Evolutionary conservation across 768 basidiomycete species (phyloP), one percentile per base, ranked within the genome.

Genomic region (Lactarius hatsudake): DNA sequence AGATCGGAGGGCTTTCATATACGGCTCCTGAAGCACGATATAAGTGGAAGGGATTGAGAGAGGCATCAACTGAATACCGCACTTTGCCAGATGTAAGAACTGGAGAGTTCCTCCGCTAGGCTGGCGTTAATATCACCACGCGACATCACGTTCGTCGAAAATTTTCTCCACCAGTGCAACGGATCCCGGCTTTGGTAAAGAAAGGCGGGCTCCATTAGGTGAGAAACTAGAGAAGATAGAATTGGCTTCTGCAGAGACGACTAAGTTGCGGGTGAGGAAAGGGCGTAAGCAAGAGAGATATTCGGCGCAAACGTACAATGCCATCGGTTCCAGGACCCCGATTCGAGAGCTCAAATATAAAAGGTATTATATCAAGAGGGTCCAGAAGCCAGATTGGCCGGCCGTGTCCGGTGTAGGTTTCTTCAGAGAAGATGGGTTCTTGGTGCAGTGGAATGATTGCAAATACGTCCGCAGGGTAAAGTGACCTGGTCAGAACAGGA

Each of bases 311-410:
- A 63, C 68, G 1, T 60, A 71, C 70, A 40, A 26, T 18, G 26
- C 43, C 42, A 13, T 34, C 26, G 51, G 20, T 28, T 40, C 18
- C 45, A 34, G 34, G 15, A 23, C 61, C 60, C 60, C 74, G 64
- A n/a, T 69, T 68, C 7, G 42, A 56, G 20, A 79, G 67, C 48
- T 81, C 77, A 65, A 79, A 83, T 32, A 82, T 72, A 38, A 75
- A 76, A 1, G 83, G 81, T 20, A 80, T 62, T 84, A 86, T 86
- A 71, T 86, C 85, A n/a, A 86, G 75, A 5, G 85, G 85, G 71
- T 86, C 84, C 12, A 85, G 74, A 23, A 86, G 79, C 36, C 80
- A 82, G 42, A 86, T 79, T 13, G 74, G 71, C 15, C 73, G 72
- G 23, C 81, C 83, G 68, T 81, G 77, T 61, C 75, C 77, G 54